Percentiles rank a stretch among this genome's conserved stretches.
Conservation (phyloP, 1,284 basidiomycete species). For the Pseudozyma thailandica region DNA sequence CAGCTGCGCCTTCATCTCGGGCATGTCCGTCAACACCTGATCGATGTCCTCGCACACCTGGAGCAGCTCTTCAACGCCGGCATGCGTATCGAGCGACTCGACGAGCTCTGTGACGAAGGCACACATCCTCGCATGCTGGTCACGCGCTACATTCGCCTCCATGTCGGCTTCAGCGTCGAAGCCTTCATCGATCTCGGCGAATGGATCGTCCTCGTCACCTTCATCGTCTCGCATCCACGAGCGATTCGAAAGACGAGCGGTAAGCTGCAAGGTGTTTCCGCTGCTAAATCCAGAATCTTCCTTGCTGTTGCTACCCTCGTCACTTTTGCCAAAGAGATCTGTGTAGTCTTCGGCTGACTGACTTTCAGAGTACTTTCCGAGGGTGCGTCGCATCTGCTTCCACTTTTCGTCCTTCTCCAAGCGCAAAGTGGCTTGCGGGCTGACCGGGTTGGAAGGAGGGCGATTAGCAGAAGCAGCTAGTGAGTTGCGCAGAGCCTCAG, state of each 20-base stretch:
- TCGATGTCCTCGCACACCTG: conserved; percentile 89
- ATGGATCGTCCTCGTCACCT: conserved; percentile 56
- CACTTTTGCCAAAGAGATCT: conserved; percentile 50
- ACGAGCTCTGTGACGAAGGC: conserved; percentile 83
- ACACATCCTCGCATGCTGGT: conserved; percentile 77
- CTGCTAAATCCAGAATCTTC: conserved; percentile 29
- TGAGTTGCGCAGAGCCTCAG: conserved; percentile 35
- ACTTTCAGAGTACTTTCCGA: conserved; percentile 56
- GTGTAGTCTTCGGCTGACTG: conserved; percentile 57
- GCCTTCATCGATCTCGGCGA: conserved; percentile 60
- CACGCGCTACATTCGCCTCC: conserved; percentile 61
- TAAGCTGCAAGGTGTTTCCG: conserved; percentile 50
- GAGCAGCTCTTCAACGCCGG: conserved; percentile 80
- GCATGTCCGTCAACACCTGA: conserved; percentile 79
- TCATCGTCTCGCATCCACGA: conserved; percentile 59
- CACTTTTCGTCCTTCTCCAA: conserved; percentile 48
- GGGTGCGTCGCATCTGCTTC: conserved; percentile 51
- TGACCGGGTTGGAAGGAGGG: conserved; percentile 26
- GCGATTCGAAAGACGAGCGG: conserved; percentile 53
- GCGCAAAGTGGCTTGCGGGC: conserved; percentile 36
- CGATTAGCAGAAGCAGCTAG: conserved; percentile 22
- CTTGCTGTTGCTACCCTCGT: conserved; percentile 24
- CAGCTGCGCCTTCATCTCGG: conserved; percentile 89
- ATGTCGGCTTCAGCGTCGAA: conserved; percentile 57
- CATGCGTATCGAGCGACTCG: conserved; percentile 82